Base-by-base conservation (phyloP, 352 stramenopile species). In the Phytopythium helicoides region DNA sequence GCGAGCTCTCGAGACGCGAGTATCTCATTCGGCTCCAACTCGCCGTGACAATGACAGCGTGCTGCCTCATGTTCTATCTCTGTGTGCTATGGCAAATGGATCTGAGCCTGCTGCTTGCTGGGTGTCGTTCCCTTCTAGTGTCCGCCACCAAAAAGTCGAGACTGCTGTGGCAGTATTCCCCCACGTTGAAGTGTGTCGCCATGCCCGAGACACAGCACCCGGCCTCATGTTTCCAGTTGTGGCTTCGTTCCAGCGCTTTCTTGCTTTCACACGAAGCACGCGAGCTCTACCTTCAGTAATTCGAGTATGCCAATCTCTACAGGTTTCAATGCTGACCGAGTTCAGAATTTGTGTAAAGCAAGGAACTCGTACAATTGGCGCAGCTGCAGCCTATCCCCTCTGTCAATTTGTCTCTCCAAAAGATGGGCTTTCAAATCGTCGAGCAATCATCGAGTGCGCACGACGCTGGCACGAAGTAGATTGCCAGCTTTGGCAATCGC, bases 101-200 rank as follows among this genome's bases (percentile, higher is more conserved):
- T 49, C 25, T 28, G 67, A 54, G 12, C 78, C 73, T 23, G 76
- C 64, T n/a, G 52, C 51, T 18, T 87, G 78, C n/a, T 89, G 78
- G 78, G 33, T 64, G 1, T 44, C 54, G 4, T 47, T 78, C 28
- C 54, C 70, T 6, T 37, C 45, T 0, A 54, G 67, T 54, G 23
- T 64, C 9, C 70, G 76, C n/a, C 45, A 41, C 23, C 22, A 38
- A 18, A n/a, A 55, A 1, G 37, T 19, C 3, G 19, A 8, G 6
- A 11, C 12, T 11, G 31, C 28, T 6, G 44, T 26, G 34, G 49
- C 55, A 41, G 2, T 28, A 18, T 58, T 57, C 14, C 51, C 55
- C 37, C 41, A 77, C 11, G 45, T 83, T 3, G 19, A 42, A 14
- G 47, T 80, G 22, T 88, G 77, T 31, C 58, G 63, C 11, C 41